Conservation (phyloP, 257 asterid genomes). For the Gentiana straminea region DNA sequence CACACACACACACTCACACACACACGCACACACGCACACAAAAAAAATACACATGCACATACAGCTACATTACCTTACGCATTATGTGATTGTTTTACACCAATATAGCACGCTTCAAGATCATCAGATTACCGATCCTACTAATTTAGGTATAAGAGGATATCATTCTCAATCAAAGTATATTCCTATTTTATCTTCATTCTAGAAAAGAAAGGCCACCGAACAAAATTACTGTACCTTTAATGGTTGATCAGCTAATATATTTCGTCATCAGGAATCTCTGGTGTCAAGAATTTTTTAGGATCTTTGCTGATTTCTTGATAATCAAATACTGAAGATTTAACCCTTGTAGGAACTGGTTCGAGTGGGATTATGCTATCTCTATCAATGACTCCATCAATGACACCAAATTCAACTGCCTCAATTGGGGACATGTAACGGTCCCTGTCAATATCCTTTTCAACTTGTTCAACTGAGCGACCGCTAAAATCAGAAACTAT, state of each 20-base stretch:
- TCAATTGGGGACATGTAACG: slow-evolving; percentile 94
- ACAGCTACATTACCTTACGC: too few species aligned
- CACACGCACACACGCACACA: too few species aligned
- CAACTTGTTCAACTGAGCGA: slow-evolving; percentile 74
- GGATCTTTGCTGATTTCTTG: slow-evolving; percentile 47
- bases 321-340: slow-evolving; percentile 44
- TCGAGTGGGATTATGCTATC: slow-evolving; percentile 69
- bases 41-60: too few species aligned
- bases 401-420: slow-evolving; percentile 85
- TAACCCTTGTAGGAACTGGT: slow-evolving; percentile 76
- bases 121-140: background rate
- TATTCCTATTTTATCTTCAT: background rate
- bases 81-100: too few species aligned
- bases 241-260: slow-evolving; percentile 30
- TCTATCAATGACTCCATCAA: slow-evolving; percentile 82
- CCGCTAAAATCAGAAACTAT: slow-evolving; percentile 60
- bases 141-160: background rate
- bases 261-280: slow-evolving; percentile 78
- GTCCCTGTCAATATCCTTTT: slow-evolving; percentile 85
- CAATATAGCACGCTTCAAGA: too few species aligned
- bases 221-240: slow-evolving; percentile 19
- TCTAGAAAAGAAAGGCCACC: background rate
- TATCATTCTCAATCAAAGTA: background rate
- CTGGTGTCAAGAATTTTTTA: slow-evolving; percentile 55
- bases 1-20: too few species aligned